A percentile compares a stretch with the other conserved stretches of the same genome.
Conservation (phyloP, 1,284 basidiomycete genomes). For the Ustilago vetiveriae region DNA sequence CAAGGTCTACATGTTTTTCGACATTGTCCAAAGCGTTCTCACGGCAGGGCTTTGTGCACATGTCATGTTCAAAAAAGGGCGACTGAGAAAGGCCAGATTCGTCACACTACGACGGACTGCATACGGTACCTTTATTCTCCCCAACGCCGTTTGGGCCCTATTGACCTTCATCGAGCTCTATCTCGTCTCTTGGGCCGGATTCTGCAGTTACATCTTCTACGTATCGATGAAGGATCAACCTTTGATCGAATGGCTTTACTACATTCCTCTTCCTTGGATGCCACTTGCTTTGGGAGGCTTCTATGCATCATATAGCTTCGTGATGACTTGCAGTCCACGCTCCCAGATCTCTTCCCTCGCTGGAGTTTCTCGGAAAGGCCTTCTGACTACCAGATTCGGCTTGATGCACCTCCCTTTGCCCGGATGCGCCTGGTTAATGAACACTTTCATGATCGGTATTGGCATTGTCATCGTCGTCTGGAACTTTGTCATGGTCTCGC, state of each 20-base stretch:
- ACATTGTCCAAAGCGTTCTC: conserved; percentile 16
- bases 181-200: background rate
- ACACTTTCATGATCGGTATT: conserved; percentile 13
- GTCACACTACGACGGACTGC: conserved; percentile 8
- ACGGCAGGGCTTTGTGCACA: conserved; percentile 3
- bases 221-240: conserved; percentile 1
- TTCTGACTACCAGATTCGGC: background rate
- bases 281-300: conserved; percentile 5
- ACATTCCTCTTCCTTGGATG: conserved; percentile 21
- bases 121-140: conserved; percentile 13
- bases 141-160: conserved; percentile 17
- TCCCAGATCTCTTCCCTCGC: conserved; percentile 15
- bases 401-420: conserved; percentile 24
- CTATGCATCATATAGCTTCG: conserved; percentile 18
- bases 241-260: conserved; percentile 13
- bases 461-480: conserved; percentile 6
- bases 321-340: conserved; percentile 28
- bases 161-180: background rate
- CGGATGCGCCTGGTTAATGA: conserved; percentile 19
- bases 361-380: background rate
- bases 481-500: background rate
- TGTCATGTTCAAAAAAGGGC: conserved; percentile 17
- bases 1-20: conserved; percentile 18
- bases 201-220: conserved; percentile 9
- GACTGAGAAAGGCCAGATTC: conserved; percentile 2